Evolutionary conservation across 768 basidiomycete species (phyloP).

Genomic region (Tephrocybe rancida): DNA sequence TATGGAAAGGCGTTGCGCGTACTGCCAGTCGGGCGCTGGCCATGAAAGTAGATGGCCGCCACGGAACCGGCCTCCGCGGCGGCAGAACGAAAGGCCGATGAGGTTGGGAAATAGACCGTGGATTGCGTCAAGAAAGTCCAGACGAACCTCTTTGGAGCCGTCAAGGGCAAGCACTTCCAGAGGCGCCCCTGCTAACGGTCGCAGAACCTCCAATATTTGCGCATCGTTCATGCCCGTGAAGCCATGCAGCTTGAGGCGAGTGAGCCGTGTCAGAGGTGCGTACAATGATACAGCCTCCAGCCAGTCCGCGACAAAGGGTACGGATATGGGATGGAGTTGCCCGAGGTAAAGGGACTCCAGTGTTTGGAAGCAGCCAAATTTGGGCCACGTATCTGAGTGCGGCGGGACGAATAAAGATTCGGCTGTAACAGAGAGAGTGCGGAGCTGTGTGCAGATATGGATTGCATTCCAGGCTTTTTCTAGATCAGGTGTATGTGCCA

Average conservation of each 20-base stretch:
- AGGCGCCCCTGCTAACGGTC: not conserved
- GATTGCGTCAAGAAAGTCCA: constrained; percentile 5
- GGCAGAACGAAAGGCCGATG: not conserved
- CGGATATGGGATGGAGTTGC: not conserved
- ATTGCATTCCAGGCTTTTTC: not conserved
- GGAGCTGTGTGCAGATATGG: not conserved
- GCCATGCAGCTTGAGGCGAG: not conserved
- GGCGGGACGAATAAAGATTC: not conserved
- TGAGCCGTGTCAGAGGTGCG: not conserved
- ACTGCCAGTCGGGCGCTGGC: constrained; percentile 5
- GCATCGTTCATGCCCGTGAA: not conserved
- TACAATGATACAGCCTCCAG: not conserved
- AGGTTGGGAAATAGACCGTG: constrained; percentile 1
- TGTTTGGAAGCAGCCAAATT: not conserved
- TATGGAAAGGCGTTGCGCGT: not conserved
- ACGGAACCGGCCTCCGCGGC: not conserved
- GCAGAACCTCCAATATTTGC: not conserved
- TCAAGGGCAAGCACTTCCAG: not conserved
- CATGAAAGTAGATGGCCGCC: not conserved
- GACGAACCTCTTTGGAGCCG: not conserved
- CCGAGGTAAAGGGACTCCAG: not conserved
- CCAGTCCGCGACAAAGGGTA: not conserved
- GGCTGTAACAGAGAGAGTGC: not conserved
- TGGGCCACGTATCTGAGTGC: not conserved
- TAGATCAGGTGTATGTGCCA: not conserved